A percentile compares a stretch with the other conserved stretches of the same genome.
Evolutionary conservation across 2,329 filamentous ascomycete genomes (phyloP).

Genomic region (Fusarium coicis): DNA sequence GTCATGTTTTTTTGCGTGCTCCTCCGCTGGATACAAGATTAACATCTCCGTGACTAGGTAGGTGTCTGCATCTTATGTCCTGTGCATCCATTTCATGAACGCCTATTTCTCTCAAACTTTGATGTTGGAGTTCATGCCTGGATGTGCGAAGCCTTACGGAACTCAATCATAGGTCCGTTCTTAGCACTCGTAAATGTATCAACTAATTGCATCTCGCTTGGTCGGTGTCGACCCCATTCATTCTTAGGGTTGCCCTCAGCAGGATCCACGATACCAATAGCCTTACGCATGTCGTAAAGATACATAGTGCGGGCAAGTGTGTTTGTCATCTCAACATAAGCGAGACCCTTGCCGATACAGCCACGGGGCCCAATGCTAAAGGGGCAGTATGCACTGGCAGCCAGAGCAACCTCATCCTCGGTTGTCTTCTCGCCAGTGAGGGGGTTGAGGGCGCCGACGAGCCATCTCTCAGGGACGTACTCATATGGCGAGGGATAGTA

Average conservation of each 20-base stretch:
- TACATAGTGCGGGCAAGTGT: constrained; percentile 71
- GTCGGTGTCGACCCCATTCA: constrained; percentile 66
- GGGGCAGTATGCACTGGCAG: constrained; percentile 78
- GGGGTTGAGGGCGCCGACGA: constrained; percentile 58
- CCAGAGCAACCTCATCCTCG: constrained; percentile 63
- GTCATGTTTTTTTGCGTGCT: neutral
- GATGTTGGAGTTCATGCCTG: constrained; percentile 5
- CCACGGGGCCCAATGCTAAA: constrained; percentile 77
- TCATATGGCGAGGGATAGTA: constrained; percentile 70
- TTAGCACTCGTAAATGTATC: constrained; percentile 81
- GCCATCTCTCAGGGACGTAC: constrained; percentile 74
- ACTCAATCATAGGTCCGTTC: constrained; percentile 76
- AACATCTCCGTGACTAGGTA: neutral
- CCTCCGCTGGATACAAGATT: neutral
- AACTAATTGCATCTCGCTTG: constrained; percentile 73
- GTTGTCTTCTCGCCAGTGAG: constrained; percentile 53
- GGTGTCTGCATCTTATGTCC: neutral
- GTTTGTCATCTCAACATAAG: constrained; percentile 74
- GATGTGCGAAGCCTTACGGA: constrained; percentile 50
- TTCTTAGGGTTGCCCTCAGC: constrained; percentile 61
- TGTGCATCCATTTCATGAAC: neutral
- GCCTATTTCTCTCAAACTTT: neutral
- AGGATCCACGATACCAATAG: constrained; percentile 60
- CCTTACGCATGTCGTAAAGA: constrained; percentile 68
- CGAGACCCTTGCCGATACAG: constrained; percentile 77